phyloP scores from a whole-genome alignment of 2,329 filamentous ascomycete genomes.

The Neofusicoccum kwambonambiense region DNA sequence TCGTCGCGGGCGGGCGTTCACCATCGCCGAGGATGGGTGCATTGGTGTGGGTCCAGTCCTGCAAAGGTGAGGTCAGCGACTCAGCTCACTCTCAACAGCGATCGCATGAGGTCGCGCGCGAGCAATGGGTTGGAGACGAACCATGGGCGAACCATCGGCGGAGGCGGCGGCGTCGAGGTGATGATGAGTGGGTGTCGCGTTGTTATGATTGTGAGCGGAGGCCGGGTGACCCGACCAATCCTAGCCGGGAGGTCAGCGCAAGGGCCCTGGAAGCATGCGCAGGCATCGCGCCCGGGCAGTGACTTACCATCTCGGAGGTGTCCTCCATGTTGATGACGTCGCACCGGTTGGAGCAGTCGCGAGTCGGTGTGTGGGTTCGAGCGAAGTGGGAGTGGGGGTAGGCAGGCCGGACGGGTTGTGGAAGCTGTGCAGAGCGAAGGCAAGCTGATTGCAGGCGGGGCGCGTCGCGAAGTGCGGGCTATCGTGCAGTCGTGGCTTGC shows the following conservation, averaged over 20 bases:
- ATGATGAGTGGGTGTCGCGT: not conserved
- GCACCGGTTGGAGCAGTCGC: not conserved
- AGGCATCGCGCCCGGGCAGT: not conserved
- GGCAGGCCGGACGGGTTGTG: not conserved
- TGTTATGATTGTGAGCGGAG: not conserved
- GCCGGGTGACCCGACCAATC: not conserved
- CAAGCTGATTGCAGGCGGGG: not conserved
- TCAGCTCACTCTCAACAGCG: not conserved
- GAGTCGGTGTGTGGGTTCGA: not conserved
- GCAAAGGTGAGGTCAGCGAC: not conserved
- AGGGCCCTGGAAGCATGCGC: not conserved
- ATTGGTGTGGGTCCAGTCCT: not conserved
- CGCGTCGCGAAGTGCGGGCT: not conserved
- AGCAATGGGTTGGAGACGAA: not conserved
- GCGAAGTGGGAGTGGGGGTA: not conserved
- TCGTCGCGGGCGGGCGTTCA: not conserved
- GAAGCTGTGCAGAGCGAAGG: not conserved
- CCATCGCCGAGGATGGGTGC: not conserved
- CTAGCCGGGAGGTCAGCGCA: not conserved
- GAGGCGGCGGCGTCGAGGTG: not conserved
- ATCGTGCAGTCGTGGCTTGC: constrained; percentile 6
- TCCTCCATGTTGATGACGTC: constrained; percentile 15
- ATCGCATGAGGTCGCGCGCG: not conserved
- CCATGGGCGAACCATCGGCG: not conserved
- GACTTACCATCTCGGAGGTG: constrained; percentile 12